A percentile compares a stretch with the other conserved stretches of the same genome.
phyloP scores from a whole-genome alignment of 148 eudicot species.

The Amaranthus palmeri region DNA sequence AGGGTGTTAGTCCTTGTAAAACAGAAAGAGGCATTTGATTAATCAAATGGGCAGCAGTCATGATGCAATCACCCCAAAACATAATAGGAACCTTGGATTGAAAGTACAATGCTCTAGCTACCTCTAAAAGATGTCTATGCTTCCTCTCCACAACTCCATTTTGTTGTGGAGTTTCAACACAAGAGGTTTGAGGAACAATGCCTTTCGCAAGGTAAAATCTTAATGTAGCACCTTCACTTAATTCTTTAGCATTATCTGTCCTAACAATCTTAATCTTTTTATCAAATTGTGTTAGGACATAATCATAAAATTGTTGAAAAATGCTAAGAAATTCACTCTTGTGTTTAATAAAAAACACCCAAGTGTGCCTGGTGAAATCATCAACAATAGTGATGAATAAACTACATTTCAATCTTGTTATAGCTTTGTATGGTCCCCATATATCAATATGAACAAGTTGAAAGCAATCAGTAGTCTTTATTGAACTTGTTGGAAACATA shows the following conservation, averaged over 20 bases:
- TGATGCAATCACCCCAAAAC: background rate
- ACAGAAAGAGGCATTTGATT: too few relatives aligned
- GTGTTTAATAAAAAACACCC: background rate
- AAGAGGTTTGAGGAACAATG: background rate
- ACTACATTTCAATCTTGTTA: background rate
- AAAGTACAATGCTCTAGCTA: background rate
- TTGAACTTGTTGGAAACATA: too few relatives aligned
- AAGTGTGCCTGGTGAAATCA: background rate
- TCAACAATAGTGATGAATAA: background rate
- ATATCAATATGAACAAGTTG: too few relatives aligned
- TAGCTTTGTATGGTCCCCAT: background rate
- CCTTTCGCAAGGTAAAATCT: background rate
- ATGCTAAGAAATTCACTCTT: background rate
- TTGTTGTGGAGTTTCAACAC: background rate
- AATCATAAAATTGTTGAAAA: background rate
- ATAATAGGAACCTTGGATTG: background rate
- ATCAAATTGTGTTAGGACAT: background rate
- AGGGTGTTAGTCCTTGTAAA: too few relatives aligned
- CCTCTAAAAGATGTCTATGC: too few relatives aligned
- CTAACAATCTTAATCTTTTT: background rate
- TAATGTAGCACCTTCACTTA: background rate
- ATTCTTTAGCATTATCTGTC: background rate
- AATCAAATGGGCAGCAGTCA: too few relatives aligned
- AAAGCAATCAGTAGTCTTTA: too few relatives aligned
- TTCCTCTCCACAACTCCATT: background rate